Base-by-base conservation (phyloP, 2,329 filamentous ascomycete genomes). In the Blumeria hordei region DNA sequence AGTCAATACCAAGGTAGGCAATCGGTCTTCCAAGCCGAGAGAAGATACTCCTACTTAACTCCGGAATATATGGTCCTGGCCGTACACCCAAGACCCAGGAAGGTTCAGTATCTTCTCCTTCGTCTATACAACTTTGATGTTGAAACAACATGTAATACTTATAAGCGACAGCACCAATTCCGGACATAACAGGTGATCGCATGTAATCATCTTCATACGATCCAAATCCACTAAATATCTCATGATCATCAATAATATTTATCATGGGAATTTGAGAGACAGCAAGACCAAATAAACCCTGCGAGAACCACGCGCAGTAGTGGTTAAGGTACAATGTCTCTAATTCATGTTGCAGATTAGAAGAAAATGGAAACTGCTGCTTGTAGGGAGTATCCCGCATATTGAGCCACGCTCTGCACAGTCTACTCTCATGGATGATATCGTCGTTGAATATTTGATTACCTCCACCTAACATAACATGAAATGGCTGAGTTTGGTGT, bases 81-180 rank as follows among this genome's bases (percentile, higher is more conserved):
- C 75, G 72, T 28, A 76, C 71, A 6, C 92, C 92, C 3, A 96
- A 69, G 16, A 93, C 70, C 92, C 92, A 96, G 64, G 87, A 95
- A 1, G 90, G 86, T 67, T 98, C 93, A 2, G 84, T 77, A 37
- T 75, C 72, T 60, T 93, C 81, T 0, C 81, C 87, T 69, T 98
- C 92, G 49, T 81, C 77, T 0, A 78, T 70, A 3, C 94, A 73
- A 60, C 84, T 94, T 67, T 98, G 93, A 62, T 98, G 92, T 67
- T 98, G 92, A 70, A 98, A 98, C 8, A 98, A 75, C 80, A 98
- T 83, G 64, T 98, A 98, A 69, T 96, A 98, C 67, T 98, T 98
- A 76, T 92, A 96, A 0, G 90, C 90, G 53, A 96, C 80, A 39
- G 83, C 84, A 2, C 92, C 93, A 8, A 98, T 69, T 0, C 93